These are phyloP conservation scores for Fusarium lateritium DNA, from an alignment of 2,329 filamentous ascomycete species.

Conservation along the genomic window DNA sequence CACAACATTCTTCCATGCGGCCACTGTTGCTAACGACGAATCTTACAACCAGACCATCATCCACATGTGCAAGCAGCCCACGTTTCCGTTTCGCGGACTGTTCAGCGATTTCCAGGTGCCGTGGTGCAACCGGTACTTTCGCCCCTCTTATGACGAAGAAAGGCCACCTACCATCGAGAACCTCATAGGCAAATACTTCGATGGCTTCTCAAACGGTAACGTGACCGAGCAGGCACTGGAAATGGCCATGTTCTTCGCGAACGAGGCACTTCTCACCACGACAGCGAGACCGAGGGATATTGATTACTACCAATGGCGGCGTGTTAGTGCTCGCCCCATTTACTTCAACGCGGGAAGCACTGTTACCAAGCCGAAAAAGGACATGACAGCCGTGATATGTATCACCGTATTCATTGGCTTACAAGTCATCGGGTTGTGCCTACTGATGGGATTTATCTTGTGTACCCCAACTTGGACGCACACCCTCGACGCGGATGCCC, in stretches of 20 bases:
- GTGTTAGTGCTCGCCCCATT: not conserved
- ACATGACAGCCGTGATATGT: not conserved
- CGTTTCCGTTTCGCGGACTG: conserved; percentile 5
- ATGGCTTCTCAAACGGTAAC: not conserved
- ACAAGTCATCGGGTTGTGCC: conserved; percentile 7
- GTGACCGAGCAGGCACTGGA: not conserved
- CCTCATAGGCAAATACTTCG: not conserved
- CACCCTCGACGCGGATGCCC: conserved; percentile 23
- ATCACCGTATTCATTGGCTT: conserved; percentile 17
- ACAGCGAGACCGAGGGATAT: not conserved
- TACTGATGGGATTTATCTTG: conserved; percentile 15
- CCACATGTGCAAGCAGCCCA: conserved; percentile 1
- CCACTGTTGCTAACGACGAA: not conserved
- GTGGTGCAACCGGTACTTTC: not conserved
- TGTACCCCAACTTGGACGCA: conserved; percentile 25
- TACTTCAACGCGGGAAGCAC: not conserved
- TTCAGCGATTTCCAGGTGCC: rapidly evolving
- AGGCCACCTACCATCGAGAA: not conserved
- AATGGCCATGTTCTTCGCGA: conserved; percentile 34
- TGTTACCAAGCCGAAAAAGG: conserved; percentile 19
- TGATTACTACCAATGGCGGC: not conserved
- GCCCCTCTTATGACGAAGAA: not conserved
- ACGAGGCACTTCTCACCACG: conserved; percentile 24
- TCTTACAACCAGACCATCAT: not conserved
- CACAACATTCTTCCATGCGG: conserved; percentile 13